These are phyloP conservation scores for Arthrinium phaeospermum DNA, from an alignment of 2,329 filamentous ascomycete species.

Conservation along the genomic window DNA sequence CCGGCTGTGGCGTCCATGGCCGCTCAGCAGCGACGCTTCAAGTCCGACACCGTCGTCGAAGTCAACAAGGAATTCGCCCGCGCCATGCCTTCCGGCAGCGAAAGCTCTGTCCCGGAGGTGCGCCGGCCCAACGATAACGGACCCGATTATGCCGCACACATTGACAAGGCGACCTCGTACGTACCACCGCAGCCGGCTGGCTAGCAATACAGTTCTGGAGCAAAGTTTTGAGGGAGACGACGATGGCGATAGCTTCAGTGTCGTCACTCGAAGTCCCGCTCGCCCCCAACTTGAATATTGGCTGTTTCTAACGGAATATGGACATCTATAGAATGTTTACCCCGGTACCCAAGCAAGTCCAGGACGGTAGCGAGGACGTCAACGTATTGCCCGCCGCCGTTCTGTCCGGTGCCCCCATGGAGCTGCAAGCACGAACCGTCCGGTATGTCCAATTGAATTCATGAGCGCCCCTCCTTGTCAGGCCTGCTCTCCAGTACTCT, in stretches of 20 bases:
- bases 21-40: constrained; percentile 55
- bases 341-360: constrained; percentile 84
- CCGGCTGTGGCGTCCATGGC: constrained; percentile 46
- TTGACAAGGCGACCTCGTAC: constrained; percentile 92
- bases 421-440: constrained; percentile 92
- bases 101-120: constrained; percentile 28
- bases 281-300: background rate
- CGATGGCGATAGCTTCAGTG: background rate
- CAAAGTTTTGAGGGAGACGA: background rate
- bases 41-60: constrained; percentile 37
- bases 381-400: constrained; percentile 80
- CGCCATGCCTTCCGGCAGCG: constrained; percentile 40
- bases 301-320: constrained; percentile 23
- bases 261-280: background rate
- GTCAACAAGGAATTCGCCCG: constrained; percentile 47
- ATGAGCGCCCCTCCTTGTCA: background rate
- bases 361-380: constrained; percentile 86
- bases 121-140: constrained; percentile 61
- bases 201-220: background rate
- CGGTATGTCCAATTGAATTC: constrained; percentile 64
- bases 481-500: background rate
- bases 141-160: constrained; percentile 79
- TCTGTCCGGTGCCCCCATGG: constrained; percentile 89
- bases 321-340: constrained; percentile 74
- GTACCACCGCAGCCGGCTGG: constrained; percentile 35